phyloP scores from a whole-genome alignment of 2,329 filamentous ascomycete species.

The Cladosporium halotolerans region DNA sequence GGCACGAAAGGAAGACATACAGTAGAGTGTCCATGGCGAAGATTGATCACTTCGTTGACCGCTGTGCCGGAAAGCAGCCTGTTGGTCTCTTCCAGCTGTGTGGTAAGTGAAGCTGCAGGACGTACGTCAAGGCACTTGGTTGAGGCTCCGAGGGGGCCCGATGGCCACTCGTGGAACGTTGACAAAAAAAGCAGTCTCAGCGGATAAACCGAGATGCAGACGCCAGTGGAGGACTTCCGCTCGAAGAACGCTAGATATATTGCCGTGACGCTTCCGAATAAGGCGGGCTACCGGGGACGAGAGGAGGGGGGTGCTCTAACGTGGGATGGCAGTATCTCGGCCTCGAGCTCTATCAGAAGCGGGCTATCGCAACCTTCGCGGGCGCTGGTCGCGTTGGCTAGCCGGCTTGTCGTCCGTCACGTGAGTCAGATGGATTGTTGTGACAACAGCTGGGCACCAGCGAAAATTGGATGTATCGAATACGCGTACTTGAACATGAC shows the following conservation, averaged over 20 bases:
- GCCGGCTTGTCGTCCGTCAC: background rate
- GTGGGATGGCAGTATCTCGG: background rate
- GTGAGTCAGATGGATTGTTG: background rate
- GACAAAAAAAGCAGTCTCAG: no score
- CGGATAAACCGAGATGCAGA: no score
- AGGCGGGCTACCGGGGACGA: no score
- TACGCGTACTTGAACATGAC: no score
- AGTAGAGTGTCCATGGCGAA: slow-evolving; percentile 15
- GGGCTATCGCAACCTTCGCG: background rate
- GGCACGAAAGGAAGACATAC: slow-evolving; percentile 42
- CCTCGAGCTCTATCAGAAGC: background rate
- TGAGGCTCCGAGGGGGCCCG: slow-evolving; percentile 4
- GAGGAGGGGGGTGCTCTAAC: no score
- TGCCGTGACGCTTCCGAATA: no score
- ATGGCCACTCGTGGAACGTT: background rate
- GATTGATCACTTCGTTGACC: background rate
- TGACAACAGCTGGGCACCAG: no score
- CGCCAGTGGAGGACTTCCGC: no score
- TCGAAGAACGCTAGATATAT: no score
- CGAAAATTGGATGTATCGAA: no score
- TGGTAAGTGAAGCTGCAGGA: background rate
- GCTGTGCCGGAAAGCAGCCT: background rate
- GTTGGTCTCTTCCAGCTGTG: no score
- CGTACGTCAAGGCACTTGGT: background rate
- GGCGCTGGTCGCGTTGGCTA: background rate